Percentiles rank a stretch among this genome's conserved stretches.
Evolutionary conservation across 768 basidiomycete genomes (phyloP).

Genomic region (Leccinum uliginosum): DNA sequence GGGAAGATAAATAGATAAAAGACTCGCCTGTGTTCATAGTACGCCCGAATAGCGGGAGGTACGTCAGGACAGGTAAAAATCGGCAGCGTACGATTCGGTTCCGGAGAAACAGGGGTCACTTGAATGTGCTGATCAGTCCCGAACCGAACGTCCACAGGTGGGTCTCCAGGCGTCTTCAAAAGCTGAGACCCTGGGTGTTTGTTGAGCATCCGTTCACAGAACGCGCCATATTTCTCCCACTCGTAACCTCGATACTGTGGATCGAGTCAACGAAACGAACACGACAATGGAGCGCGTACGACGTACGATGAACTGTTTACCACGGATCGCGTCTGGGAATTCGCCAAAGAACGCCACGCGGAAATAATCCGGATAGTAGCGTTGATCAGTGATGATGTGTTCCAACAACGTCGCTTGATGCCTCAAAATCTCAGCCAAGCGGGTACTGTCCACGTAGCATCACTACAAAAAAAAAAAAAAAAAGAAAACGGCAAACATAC

Average conservation of each 20-base stretch:
- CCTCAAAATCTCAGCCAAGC: slow-evolving; percentile 78
- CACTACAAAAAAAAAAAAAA: neutral
- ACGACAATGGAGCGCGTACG: neutral
- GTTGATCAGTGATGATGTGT: slow-evolving; percentile 76
- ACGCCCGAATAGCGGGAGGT: slow-evolving; percentile 69
- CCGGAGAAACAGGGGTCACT: slow-evolving; percentile 79
- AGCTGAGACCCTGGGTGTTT: slow-evolving; percentile 86
- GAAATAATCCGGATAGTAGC: slow-evolving; percentile 91
- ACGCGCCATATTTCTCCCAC: slow-evolving; percentile 89
- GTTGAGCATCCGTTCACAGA: slow-evolving; percentile 87
- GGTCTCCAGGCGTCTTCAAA: slow-evolving; percentile 68
- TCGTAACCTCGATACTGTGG: slow-evolving; percentile 86
- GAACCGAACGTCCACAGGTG: slow-evolving; percentile 74
- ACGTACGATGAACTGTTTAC: slow-evolving; percentile 86
- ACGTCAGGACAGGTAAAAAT: slow-evolving; percentile 88
- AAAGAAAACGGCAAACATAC: slow-evolving; percentile 38
- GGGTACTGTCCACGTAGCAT: slow-evolving; percentile 44
- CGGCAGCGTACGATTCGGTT: slow-evolving; percentile 70
- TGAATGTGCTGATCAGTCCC: slow-evolving; percentile 85
- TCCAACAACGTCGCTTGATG: slow-evolving; percentile 88
- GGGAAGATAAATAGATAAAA: slow-evolving; percentile 4
- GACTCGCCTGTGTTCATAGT: slow-evolving; percentile 80
- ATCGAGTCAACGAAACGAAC: neutral
- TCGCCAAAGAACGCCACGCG: slow-evolving; percentile 91
- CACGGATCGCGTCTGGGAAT: slow-evolving; percentile 78